Conservation (phyloP, 1,284 basidiomycete genomes). For the Marasmius oreades region DNA sequence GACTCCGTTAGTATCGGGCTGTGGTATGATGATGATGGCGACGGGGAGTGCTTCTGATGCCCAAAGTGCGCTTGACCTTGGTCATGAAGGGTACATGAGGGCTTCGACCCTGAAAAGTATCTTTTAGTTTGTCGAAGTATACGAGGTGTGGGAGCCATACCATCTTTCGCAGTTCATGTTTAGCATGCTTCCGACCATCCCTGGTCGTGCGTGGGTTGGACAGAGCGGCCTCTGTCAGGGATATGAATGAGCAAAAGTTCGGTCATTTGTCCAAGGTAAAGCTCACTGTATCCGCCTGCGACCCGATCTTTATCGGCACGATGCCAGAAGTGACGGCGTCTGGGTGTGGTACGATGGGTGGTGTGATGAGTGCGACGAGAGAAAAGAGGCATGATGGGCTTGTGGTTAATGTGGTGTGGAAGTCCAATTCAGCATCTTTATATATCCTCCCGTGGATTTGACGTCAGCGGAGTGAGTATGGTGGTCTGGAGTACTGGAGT, state of each 20-base stretch:
- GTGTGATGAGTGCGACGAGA: slow-evolving; percentile 14
- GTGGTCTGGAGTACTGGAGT: not conserved
- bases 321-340: slow-evolving; percentile 28
- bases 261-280: too few relatives aligned
- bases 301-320: slow-evolving; percentile 41
- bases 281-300: slow-evolving; percentile 46
- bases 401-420: not conserved
- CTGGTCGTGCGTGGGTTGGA: slow-evolving; percentile 47
- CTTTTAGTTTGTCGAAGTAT: not conserved
- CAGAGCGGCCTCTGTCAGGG: slow-evolving; percentile 39
- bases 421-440: not conserved
- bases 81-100: slow-evolving; percentile 49
- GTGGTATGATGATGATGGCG: too few relatives aligned
- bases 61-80: slow-evolving; percentile 46
- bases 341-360: slow-evolving; percentile 16
- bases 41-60: slow-evolving; percentile 43
- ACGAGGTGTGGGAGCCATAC: slow-evolving; percentile 23
- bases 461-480: not conserved
- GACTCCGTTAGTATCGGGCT: slow-evolving; percentile 1
- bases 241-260: not conserved
- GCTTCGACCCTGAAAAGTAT: slow-evolving; percentile 30
- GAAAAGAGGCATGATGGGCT: slow-evolving; percentile 25
- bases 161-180: slow-evolving; percentile 42
- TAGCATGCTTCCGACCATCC: slow-evolving; percentile 40
- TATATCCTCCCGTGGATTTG: not conserved